Base-by-base conservation (phyloP, 2,329 filamentous ascomycete genomes). In the Stachybotrys chartarum region DNA sequence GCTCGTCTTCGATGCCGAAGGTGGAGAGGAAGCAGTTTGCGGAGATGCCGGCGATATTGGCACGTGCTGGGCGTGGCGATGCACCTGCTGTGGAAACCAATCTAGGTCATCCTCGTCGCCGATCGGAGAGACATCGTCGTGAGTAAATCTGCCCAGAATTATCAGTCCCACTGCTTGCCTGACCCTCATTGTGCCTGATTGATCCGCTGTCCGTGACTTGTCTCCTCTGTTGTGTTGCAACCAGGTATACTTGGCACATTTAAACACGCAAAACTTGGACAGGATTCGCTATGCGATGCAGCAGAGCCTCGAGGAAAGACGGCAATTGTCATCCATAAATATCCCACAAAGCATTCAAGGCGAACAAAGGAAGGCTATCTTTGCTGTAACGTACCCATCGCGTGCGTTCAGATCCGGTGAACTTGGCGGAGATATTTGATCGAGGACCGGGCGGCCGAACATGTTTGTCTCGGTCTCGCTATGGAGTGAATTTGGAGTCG, bases 351-450 rank as follows among this genome's bases (percentile, higher is more conserved):
- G 35, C 35, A 42, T 10, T 10, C 14, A 42, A 10, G 35, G 14
- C 35, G 35, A 14, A 14, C 14, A 42, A 42, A 14, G 35, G 14
- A 10, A 42, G 14, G 3, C 35, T 42, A n/a, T 8, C 44, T 12
- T 44, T 7, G 17, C 6, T 35, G 10, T 5, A 42, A 75, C 78
- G 75, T 71, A 81, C 77, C 61, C 67, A 60, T 73, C 56, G 53
- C 64, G 66, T 42, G 65, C 61, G 50, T 67, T 63, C 10, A 71
- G 62, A 55, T 83, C 81, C 30, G 81, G 80, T 47, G 81, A 84
- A 70, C 80, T 83, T 32, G 79, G 80, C 53, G 81, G 81, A 11
- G 81, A 83, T 58, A 84, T 73, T 54, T 67, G 65, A 58, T 68
- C 57, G 76, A 82, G 49, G 74, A 77, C 66, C 81, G 51, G 32